Conservation (phyloP, 345 rosid genomes). For the Pistacia atlantica region DNA sequence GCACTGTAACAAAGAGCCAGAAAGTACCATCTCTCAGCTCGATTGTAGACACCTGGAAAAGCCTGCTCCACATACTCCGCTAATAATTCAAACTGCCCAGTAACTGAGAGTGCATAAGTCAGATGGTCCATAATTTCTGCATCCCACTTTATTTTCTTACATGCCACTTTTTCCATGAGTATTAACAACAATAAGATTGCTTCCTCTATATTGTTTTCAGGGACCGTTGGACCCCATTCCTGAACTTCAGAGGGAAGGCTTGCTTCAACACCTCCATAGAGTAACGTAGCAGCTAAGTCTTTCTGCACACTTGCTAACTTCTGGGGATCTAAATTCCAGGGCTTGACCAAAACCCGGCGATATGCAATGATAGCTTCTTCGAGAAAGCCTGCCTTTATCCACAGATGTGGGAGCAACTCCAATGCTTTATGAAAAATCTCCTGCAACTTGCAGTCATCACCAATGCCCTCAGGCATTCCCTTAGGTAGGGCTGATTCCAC, state of each 20-base stretch:
- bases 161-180: conserved; percentile 68
- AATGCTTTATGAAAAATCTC: conserved; percentile 82
- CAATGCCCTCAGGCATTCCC: conserved; percentile 62
- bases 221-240: conserved; percentile 37
- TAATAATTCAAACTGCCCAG: conserved; percentile 65
- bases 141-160: conserved; percentile 79
- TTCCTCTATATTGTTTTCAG: conserved; percentile 69
- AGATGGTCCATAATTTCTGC: conserved; percentile 83
- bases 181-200: conserved; percentile 74
- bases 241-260: conserved; percentile 45
- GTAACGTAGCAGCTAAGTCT: conserved; percentile 70
- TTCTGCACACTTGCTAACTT: conserved; percentile 77
- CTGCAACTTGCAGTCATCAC: conserved; percentile 73
- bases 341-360: conserved; percentile 71
- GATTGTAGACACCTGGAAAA: conserved; percentile 66
- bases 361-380: conserved; percentile 73
- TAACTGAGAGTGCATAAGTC: conserved; percentile 71
- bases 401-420: conserved; percentile 74
- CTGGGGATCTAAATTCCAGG: conserved; percentile 85
- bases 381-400: conserved; percentile 70
- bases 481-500: conserved; percentile 76
- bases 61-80: conserved; percentile 75
- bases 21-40: conserved; percentile 86
- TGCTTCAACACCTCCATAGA: conserved; percentile 78
- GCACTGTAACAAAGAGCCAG: conserved; percentile 90